Conservation (phyloP, 2,329 filamentous ascomycete species). For the Alternaria consortialis region DNA sequence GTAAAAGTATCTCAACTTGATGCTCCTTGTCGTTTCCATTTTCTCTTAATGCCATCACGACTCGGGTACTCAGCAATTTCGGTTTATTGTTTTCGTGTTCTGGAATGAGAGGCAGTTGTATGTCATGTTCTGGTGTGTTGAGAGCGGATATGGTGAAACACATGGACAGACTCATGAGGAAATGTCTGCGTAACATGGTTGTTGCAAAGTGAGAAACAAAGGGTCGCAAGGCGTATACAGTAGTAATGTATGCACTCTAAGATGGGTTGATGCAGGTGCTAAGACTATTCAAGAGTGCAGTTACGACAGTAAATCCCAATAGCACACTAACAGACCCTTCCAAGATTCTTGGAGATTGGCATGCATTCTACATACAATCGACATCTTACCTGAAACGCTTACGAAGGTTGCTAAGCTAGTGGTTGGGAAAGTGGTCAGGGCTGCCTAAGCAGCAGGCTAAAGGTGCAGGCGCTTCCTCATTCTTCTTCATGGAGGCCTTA, state of each 20-base stretch:
- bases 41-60: conserved; percentile 26
- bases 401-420: not conserved
- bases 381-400: conserved; percentile 1
- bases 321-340: not conserved
- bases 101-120: conserved; percentile 17
- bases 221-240: not conserved
- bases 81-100: not conserved
- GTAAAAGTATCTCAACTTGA: conserved; percentile 27
- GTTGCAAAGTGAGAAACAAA: not conserved
- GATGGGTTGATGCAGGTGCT: not conserved
- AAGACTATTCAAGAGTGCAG: not conserved
- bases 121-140: conserved; percentile 13
- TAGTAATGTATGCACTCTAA: not conserved
- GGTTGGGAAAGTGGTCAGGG: not conserved
- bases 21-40: conserved; percentile 18
- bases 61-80: conserved; percentile 1
- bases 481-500: not conserved
- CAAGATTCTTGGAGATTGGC: conserved; percentile 1
- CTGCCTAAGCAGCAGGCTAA: not conserved
- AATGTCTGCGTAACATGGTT: conserved; percentile 8
- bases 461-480: not conserved
- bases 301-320: not conserved
- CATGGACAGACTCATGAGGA: conserved; percentile 5
- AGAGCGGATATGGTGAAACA: conserved; percentile 7
- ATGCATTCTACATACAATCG: not conserved